Evolutionary conservation across 2,329 filamentous ascomycete genomes (phyloP).

Genomic region (Pseudogymnoascus sp.): DNA sequence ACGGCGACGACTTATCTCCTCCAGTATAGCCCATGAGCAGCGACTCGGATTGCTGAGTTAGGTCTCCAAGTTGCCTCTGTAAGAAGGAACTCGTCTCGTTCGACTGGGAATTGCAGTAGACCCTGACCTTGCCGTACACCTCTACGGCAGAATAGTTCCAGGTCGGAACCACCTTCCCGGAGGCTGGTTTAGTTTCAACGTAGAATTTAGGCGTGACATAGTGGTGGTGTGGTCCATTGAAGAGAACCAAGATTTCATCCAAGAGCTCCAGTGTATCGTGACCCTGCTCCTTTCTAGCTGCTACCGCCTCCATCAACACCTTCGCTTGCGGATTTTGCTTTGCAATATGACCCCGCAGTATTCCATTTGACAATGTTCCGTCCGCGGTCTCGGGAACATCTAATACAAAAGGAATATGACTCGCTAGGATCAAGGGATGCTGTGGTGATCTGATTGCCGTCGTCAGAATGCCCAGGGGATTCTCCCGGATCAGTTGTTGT

Average conservation of each 20-base stretch:
- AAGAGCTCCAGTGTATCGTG: conserved; percentile 19
- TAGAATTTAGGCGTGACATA: conserved; percentile 67
- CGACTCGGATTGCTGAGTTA: conserved; percentile 45
- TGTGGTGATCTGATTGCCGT: conserved; percentile 48
- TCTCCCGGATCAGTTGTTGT: conserved; percentile 48
- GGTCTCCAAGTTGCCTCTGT: conserved; percentile 43
- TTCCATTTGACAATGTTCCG: conserved; percentile 23
- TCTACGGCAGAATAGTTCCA: conserved; percentile 65
- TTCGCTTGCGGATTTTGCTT: conserved; percentile 57
- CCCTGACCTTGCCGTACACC: conserved; percentile 49
- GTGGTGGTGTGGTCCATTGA: conserved; percentile 51
- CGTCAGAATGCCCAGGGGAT: conserved; percentile 56
- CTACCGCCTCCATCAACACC: conserved; percentile 45
- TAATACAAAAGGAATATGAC: conserved; percentile 54
- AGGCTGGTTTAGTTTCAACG: conserved; percentile 54
- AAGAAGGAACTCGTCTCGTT: conserved; percentile 43
- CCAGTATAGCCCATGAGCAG: conserved; percentile 50
- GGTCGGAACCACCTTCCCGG: conserved; percentile 61
- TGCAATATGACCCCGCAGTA: conserved; percentile 56
- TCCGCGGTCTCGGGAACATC: conserved; percentile 38
- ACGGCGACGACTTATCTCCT: conserved; percentile 34
- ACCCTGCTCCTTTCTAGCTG: background rate
- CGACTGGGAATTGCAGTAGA: conserved; percentile 45
- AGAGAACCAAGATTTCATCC: conserved; percentile 55
- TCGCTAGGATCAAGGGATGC: conserved; percentile 48